Percentiles rank a stretch among this genome's conserved stretches.
Evolutionary conservation across 495 filamentous ascomycete genomes (phyloP).

Genomic region (Rusavskia elegans): DNA sequence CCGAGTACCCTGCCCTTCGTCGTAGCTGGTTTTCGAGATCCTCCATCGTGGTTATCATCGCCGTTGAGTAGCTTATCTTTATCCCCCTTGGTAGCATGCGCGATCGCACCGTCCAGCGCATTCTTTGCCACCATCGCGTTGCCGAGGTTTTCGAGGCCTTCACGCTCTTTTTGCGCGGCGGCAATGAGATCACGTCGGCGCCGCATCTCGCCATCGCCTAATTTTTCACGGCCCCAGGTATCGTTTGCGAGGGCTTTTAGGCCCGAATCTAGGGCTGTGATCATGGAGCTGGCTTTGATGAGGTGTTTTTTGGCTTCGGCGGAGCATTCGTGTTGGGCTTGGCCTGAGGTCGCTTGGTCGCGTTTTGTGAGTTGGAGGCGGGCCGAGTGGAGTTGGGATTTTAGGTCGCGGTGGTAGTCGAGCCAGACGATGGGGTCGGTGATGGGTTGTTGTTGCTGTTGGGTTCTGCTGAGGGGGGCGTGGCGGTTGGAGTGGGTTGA

Average conservation of each 20-base stretch:
- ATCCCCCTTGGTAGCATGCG: conserved; percentile 31
- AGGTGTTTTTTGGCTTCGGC: conserved; percentile 69
- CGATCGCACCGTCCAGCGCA: conserved; percentile 25
- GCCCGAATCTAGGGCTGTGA: conserved; percentile 54
- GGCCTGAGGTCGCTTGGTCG: conserved; percentile 54
- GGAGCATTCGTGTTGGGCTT: conserved; percentile 60
- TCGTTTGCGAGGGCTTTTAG: conserved; percentile 32
- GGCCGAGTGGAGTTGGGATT: conserved; percentile 67
- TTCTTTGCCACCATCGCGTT: conserved; percentile 51
- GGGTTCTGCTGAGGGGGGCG: conserved; percentile 24
- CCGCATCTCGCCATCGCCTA: conserved; percentile 80
- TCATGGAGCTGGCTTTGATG: conserved; percentile 53
- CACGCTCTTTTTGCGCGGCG: conserved; percentile 65
- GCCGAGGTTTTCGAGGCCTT: conserved; percentile 69
- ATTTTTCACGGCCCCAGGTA: conserved; percentile 21
- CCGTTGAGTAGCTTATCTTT: conserved; percentile 34
- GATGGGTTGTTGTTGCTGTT: conserved; percentile 28
- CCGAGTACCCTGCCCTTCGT: conserved; percentile 44
- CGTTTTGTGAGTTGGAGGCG: conserved; percentile 55
- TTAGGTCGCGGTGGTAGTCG: conserved; percentile 72
- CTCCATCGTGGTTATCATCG: neutral
- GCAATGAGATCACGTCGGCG: conserved; percentile 64
- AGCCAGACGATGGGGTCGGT: conserved; percentile 75
- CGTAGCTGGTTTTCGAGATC: no score
- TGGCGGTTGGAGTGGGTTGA: conserved; percentile 23